phyloP scores from a whole-genome alignment of 805 yeast genomes.

The Ogataea pilisensis region DNA sequence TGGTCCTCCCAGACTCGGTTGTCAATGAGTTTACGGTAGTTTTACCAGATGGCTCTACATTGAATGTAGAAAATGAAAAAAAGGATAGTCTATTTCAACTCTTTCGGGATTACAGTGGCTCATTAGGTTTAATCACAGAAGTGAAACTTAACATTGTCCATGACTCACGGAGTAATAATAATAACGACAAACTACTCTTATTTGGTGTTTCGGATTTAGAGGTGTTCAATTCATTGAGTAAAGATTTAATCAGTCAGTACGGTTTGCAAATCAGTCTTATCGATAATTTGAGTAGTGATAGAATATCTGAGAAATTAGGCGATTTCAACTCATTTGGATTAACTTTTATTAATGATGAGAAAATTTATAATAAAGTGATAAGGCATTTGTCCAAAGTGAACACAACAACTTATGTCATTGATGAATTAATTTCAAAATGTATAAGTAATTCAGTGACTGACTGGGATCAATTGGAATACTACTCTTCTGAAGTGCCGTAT shows the following conservation, averaged over 20 bases:
- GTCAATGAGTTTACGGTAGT: conserved; percentile 20
- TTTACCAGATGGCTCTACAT: conserved; percentile 25
- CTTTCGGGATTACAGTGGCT: conserved; percentile 9
- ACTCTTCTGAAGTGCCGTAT: neutral
- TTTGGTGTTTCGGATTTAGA: conserved; percentile 17
- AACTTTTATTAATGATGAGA: neutral
- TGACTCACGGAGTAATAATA: neutral
- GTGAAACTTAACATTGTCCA: conserved; percentile 5
- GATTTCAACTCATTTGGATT: conserved; percentile 5
- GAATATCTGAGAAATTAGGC: neutral
- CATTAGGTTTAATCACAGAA: conserved; percentile 20
- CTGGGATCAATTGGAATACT: too few species aligned
- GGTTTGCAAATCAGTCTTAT: conserved; percentile 5
- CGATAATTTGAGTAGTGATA: conserved; percentile 4
- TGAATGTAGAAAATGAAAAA: conserved; percentile 1
- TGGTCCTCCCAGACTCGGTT: conserved; percentile 4
- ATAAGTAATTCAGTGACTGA: too few species aligned
- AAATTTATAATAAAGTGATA: neutral
- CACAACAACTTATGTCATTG: too few species aligned
- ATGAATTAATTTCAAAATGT: neutral
- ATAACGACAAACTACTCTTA: conserved; percentile 9
- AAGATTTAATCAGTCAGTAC: neutral
- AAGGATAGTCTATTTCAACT: conserved; percentile 9
- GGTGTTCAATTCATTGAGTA: conserved; percentile 9
- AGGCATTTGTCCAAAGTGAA: neutral